Evolutionary conservation across 2,329 filamentous ascomycete genomes (phyloP), one percentile per base, ranked within the genome.

Genomic region (Fusarium protoensiforme): DNA sequence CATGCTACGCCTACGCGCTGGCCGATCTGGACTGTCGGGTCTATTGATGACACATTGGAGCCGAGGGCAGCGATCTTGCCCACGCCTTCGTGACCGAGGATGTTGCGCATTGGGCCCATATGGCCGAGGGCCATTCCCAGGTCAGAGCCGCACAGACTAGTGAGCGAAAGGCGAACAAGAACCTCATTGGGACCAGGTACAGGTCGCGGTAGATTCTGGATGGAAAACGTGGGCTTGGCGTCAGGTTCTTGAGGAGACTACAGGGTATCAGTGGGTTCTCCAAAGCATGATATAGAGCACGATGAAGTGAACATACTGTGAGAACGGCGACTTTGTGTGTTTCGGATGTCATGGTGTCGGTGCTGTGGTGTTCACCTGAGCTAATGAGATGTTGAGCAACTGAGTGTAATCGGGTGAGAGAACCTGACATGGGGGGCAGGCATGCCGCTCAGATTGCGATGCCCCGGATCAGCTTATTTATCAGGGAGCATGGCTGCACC

Each of bases 11-110:
- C 84, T 0, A 84, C 81, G 1, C 82, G 80, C 54, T 83, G 78
- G 35, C 81, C 83, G 3, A 81, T 31, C 16, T 69, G 22, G 18
- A 81, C 68, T 2, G 71, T 64, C 2, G 74, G 66, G 48, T 80
- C 78, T 8, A 65, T 22, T 5, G 65, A 54, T 5, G 72, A 22
- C 5, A 83, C 78, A 36, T 80, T 78, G 33, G 78, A 76, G 1
- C 85, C 85, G 2, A 86, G 67, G 27, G 71, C 77, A 5, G 78
- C 81, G 18, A 86, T 78, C 13, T 76, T 77, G 2, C 85, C 85
- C 1, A 85, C 82, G 9, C 85, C 85, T 68, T 87, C 85, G 56
- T 87, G 85, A 5, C 85, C 85, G 0, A 84, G 77, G 2, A 84
- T 79, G 27, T 79, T 68, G 7, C 77, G 73, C 1, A 78, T 77